Base-by-base conservation (phyloP, 1,139 yeast species). In the Candida neerlandica region DNA sequence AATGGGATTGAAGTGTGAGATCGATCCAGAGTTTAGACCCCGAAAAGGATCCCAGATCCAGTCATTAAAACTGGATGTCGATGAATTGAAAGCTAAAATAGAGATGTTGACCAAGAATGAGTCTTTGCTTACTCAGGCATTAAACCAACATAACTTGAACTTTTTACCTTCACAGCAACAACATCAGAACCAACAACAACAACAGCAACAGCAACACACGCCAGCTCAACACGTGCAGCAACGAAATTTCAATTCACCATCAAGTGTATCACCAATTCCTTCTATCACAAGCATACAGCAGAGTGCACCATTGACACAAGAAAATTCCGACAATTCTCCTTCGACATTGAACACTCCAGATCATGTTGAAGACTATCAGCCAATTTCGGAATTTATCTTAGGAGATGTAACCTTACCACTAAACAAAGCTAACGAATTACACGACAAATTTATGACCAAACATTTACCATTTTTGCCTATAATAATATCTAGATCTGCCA, bases 11-110 rank as follows among this genome's bases (percentile, higher is more conserved):
- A 80, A 79, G 52, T 92, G 98, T 71, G 92, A 88, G 59, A 89
- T 92, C 33, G 97, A 92, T 64, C 97, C 97, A 0, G 86, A 86
- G 58, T 92, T 90, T 66, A 80, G 92, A 61, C 97, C 97, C 3
- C 86, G 89, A 60, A 91, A 90, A 66, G 97, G 97, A 0, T 86
- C 94, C 2, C 97, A 90, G 66, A 85, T 91, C 39, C 96, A 90
- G 61, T 79, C 86, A 45, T 73, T 91, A 58, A 81, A 91, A 58
- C 89, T 87, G 59, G 97, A 92, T 59, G 90, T 91, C 15, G 92
- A 86, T 59, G 92, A 87, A 55, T 71, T 91, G 56, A 83, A 87
- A 56, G 78, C 88, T 32, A 89, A 89, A 67, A 86, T 90, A 49
- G 94, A 88, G 59, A 78, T 82, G 69, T 67, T 89, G 30, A 85